Conservation (phyloP, 768 basidiomycete species). For the Symmetrospora coprosmae region DNA sequence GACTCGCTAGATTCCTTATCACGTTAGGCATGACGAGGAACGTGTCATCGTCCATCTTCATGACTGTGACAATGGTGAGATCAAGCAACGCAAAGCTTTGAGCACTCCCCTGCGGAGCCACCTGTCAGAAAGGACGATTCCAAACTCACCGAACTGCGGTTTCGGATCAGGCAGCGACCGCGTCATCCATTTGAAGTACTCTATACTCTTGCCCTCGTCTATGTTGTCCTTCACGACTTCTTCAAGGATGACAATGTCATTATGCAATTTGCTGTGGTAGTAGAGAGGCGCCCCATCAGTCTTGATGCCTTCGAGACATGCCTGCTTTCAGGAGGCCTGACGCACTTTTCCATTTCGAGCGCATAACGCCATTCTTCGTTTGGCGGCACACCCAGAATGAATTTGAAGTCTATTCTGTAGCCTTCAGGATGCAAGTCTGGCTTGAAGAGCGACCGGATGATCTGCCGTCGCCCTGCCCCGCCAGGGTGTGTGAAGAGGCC, state of each 20-base stretch:
- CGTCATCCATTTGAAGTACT: constrained; percentile 8
- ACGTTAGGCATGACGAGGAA: constrained; percentile 15
- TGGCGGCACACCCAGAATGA: not conserved
- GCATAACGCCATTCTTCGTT: constrained; percentile 9
- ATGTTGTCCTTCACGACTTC: constrained; percentile 11
- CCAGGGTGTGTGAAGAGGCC: constrained; percentile 5
- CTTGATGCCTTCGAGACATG: no score
- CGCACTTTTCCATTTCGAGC: constrained; percentile 1
- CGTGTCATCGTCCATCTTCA: constrained; percentile 19
- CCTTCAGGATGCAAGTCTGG: not conserved
- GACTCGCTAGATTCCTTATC: not conserved
- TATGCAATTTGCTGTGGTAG: not conserved
- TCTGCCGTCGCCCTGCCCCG: not conserved
- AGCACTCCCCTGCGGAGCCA: no score
- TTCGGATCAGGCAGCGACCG: not conserved
- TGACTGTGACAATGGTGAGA: not conserved
- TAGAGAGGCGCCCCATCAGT: not conserved
- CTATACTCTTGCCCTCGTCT: constrained; percentile 12
- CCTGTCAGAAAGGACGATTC: no score
- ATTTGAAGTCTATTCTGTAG: constrained; percentile 4
- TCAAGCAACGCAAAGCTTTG: not conserved
- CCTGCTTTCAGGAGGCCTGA: not conserved
- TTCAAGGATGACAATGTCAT: constrained; percentile 1
- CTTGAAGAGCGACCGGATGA: not conserved
- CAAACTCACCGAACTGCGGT: constrained; percentile 12